phyloP scores from a whole-genome alignment of 768 basidiomycete genomes.

The Mycena olivaceomarginata region DNA sequence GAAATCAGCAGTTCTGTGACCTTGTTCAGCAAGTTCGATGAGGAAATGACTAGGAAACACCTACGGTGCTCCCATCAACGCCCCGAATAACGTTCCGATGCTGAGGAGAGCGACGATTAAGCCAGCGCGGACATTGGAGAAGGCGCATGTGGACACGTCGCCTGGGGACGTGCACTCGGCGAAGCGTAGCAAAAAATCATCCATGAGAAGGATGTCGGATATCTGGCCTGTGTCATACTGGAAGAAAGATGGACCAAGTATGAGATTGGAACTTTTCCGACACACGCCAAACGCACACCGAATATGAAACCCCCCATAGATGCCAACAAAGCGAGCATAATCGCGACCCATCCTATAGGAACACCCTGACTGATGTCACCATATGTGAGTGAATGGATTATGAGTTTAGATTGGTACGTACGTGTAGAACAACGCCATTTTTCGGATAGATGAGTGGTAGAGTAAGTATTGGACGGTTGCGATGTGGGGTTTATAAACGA shows the following conservation, averaged over 20 bases:
- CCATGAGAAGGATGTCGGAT: conserved; percentile 84
- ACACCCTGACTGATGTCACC: conserved; percentile 70
- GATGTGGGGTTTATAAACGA: conserved; percentile 36
- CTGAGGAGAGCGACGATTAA: conserved; percentile 84
- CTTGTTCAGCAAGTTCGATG: conserved; percentile 18
- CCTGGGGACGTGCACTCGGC: conserved; percentile 66
- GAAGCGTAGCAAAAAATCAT: conserved; percentile 80
- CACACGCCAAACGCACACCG: conserved; percentile 57
- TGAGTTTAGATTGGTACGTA: conserved; percentile 32
- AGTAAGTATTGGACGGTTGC: conserved; percentile 35
- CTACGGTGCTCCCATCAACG: conserved; percentile 76
- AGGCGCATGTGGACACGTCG: conserved; percentile 66
- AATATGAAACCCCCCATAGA: conserved; percentile 85
- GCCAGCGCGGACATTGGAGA: conserved; percentile 74
- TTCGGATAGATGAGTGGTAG: conserved; percentile 34
- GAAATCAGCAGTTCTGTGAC: conserved; percentile 73
- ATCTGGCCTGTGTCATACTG: conserved; percentile 87
- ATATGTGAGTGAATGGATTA: conserved; percentile 28
- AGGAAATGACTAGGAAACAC: conserved; percentile 49
- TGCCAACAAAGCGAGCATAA: conserved; percentile 80
- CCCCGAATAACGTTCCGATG: conserved; percentile 81
- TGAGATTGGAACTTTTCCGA: conserved; percentile 31
- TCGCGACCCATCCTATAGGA: conserved; percentile 77
- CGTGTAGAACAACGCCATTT: conserved; percentile 36
- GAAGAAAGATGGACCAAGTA: conserved; percentile 33